Base-by-base conservation (phyloP, 2,329 filamentous ascomycete genomes). In the Chrysoporthe cubensis region DNA sequence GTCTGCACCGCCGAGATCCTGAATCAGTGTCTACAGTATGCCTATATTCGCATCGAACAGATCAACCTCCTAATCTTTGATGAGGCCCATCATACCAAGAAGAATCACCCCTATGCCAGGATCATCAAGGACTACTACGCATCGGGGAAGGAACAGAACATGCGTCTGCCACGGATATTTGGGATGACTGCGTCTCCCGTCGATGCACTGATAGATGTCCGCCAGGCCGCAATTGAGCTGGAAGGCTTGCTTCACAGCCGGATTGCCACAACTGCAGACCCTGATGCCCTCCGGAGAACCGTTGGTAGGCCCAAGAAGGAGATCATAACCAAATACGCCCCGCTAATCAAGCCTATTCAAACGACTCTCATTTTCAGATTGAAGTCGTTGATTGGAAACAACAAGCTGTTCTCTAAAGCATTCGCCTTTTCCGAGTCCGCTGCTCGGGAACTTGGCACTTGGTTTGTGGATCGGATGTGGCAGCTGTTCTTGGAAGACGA, bases 131-230 rank as follows among this genome's bases (percentile, higher is more conserved):
- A 97, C 68, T 94, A 92, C 72, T 98, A 97, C 74, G 79, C 83
- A 0, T 71, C 76, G 0, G 73, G 75, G 0, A 80, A 79, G 60
- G 32, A 44, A 1, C 32, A 16, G 18, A 26, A 18, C 13, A 13
- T 59, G 58, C 59, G 64, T 6, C 84, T 88, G 4, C 96, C 96
- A 4, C 90, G 90, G 48, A 89, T 99, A 26, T 91, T 99, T 72
- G 95, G 95, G 37, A 97, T 98, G 95, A 99, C 96, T 1, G 96
- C 96, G 8, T 98, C 96, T 0, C 96, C 96, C 0, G 90, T 97
- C 2, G 94, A 98, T 79, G 89, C 92, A 0, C 91, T 92, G 74
- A 86, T 87, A 0, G 89, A 97, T 71, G 85, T 97, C 40, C 82
- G 84, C 18, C 82, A 87, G 69, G 92, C 92, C 48, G 91, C 92